These are phyloP conservation scores for Wickerhamomyces queroliae DNA, from an alignment of 805 yeast genomes.

Conservation along the genomic window DNA sequence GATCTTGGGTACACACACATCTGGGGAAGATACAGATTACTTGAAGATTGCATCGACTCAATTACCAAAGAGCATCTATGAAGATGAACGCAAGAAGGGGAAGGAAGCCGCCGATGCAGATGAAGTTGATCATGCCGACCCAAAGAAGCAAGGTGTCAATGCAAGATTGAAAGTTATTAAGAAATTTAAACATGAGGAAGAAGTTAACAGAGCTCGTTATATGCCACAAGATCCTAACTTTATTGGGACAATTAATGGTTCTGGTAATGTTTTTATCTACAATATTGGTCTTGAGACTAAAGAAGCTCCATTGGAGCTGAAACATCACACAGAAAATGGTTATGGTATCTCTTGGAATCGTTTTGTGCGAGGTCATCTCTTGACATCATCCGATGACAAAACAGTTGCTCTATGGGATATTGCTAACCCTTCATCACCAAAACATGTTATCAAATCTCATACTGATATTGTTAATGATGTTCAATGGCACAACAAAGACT, in stretches of 20 bases:
- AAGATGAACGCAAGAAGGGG: conserved; percentile 13
- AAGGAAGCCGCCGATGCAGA: too few species aligned
- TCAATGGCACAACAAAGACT: conserved; percentile 57
- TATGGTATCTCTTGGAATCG: conserved; percentile 71
- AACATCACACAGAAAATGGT: conserved; percentile 62
- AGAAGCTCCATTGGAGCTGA: conserved; percentile 24
- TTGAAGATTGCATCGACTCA: conserved; percentile 60
- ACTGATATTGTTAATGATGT: conserved; percentile 67
- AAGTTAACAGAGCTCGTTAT: conserved; percentile 67
- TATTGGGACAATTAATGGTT: conserved; percentile 64
- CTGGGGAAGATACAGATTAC: conserved; percentile 61
- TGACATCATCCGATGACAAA: conserved; percentile 63
- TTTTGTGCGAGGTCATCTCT: conserved; percentile 38
- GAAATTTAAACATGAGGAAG: conserved; percentile 56
- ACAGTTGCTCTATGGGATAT: conserved; percentile 60
- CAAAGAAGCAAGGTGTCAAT: conserved; percentile 25
- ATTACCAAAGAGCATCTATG: conserved; percentile 40
- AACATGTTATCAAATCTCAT: conserved; percentile 32
- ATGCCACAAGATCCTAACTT: conserved; percentile 54
- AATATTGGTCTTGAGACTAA: conserved; percentile 24
- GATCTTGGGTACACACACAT: conserved; percentile 68
- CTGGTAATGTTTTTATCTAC: conserved; percentile 55
- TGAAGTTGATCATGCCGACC: conserved; percentile 19
- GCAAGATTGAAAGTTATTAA: conserved; percentile 56
- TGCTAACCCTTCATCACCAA: conserved; percentile 19